A percentile compares a stretch with the other conserved stretches of the same genome.
Evolutionary conservation across 2,329 filamentous ascomycete genomes (phyloP).

Genomic region (Hypoxylon rubiginosum): DNA sequence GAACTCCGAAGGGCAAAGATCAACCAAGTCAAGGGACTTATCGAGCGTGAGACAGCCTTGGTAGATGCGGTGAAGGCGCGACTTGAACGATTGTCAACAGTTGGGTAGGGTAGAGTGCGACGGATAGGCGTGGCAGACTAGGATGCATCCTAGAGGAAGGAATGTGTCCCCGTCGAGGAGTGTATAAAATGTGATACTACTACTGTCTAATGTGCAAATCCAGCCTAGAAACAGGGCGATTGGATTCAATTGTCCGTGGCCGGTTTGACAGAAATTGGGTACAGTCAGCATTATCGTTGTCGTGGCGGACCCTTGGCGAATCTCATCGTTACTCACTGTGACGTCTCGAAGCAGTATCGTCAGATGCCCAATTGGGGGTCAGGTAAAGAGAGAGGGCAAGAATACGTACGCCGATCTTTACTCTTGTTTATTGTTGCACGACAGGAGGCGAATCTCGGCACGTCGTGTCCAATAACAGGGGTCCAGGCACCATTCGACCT

Average conservation of each 20-base stretch:
- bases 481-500: slow-evolving; percentile 34
- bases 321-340: slow-evolving; percentile 43
- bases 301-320: slow-evolving; percentile 41
- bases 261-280: slow-evolving; percentile 33
- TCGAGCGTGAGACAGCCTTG: slow-evolving; percentile 76
- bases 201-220: slow-evolving; percentile 36
- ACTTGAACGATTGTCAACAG: slow-evolving; percentile 67
- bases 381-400: slow-evolving; percentile 32
- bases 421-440: slow-evolving; percentile 31
- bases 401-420: slow-evolving; percentile 34
- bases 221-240: slow-evolving; percentile 38
- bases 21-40: slow-evolving; percentile 71
- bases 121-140: slow-evolving; percentile 25
- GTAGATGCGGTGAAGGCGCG: slow-evolving; percentile 75
- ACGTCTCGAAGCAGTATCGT: slow-evolving; percentile 41
- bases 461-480: slow-evolving; percentile 35
- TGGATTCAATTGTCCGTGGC: slow-evolving; percentile 35
- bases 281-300: slow-evolving; percentile 43
- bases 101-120: slow-evolving; percentile 38
- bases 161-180: slow-evolving; percentile 32
- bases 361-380: slow-evolving; percentile 37
- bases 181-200: slow-evolving; percentile 42
- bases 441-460: slow-evolving; percentile 40
- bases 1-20: slow-evolving; percentile 74
- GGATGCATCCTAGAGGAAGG: slow-evolving; percentile 31